Conservation (phyloP, 1,139 yeast species). For the Eremothecium coryli region DNA sequence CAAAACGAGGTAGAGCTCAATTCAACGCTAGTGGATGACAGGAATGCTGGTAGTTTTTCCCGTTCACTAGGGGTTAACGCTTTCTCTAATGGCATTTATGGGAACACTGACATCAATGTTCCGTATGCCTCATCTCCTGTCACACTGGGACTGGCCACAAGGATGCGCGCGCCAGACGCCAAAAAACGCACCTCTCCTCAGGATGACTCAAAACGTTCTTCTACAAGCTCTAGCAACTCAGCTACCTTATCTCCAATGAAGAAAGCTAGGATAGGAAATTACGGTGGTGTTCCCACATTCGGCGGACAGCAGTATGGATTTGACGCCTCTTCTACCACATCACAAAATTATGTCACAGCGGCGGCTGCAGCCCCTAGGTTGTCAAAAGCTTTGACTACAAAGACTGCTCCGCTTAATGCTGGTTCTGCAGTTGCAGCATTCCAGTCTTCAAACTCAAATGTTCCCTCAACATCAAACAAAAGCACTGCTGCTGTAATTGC, state of each 20-base stretch:
- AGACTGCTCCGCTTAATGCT: constrained; percentile 36
- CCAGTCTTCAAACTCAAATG: constrained; percentile 29
- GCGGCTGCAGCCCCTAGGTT: constrained; percentile 79
- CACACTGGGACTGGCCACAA: constrained; percentile 45
- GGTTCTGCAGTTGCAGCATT: constrained; percentile 12
- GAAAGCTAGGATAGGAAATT: constrained; percentile 1
- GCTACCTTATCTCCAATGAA: not conserved
- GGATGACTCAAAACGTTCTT: constrained; percentile 5
- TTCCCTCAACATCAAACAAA: constrained; percentile 35
- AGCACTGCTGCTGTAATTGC: constrained; percentile 63
- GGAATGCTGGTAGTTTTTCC: constrained; percentile 4
- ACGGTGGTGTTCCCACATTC: constrained; percentile 1
- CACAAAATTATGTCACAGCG: constrained; percentile 41
- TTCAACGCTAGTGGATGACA: constrained; percentile 7
- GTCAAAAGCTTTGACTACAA: constrained; percentile 31
- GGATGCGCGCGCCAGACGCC: not conserved
- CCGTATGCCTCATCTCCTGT: constrained; percentile 73
- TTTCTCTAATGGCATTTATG: constrained; percentile 9
- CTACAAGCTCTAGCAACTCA: not conserved
- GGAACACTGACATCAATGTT: constrained; percentile 33
- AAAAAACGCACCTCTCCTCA: constrained; percentile 5
- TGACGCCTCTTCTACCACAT: not conserved
- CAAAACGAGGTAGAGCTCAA: constrained; percentile 1
- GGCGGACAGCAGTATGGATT: not conserved
- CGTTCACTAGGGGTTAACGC: constrained; percentile 8